Percentiles rank a stretch among this genome's conserved stretches.
These are phyloP conservation scores for Leccinum longicurvipes DNA, from an alignment of 768 basidiomycete genomes.

Conservation along the genomic window DNA sequence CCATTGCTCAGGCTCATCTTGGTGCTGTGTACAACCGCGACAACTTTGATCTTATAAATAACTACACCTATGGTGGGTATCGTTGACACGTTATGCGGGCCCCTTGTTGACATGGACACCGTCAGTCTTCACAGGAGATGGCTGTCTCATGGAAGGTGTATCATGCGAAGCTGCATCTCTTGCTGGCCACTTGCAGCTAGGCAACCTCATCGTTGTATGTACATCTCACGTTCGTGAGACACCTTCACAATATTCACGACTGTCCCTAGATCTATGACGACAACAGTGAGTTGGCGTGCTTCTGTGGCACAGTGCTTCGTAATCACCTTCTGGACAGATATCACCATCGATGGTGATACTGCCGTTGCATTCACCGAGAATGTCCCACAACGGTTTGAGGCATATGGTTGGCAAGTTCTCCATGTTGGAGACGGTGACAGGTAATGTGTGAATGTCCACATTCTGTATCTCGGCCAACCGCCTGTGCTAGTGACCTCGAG, in stretches of 20 bases:
- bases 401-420: constrained; percentile 95
- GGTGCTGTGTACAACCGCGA: constrained; percentile 89
- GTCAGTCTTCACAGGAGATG: constrained; percentile 87
- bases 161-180: constrained; percentile 89
- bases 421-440: constrained; percentile 76
- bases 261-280: constrained; percentile 80
- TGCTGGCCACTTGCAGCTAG: constrained; percentile 90
- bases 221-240: constrained; percentile 11
- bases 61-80: constrained; percentile 80
- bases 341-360: constrained; percentile 95
- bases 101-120: constrained; percentile 5
- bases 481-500: constrained; percentile 60
- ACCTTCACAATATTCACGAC: constrained; percentile 16
- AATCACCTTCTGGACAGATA: constrained; percentile 50
- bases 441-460: constrained; percentile 37
- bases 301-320: constrained; percentile 2
- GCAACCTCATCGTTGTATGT: constrained; percentile 87
- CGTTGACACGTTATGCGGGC: background rate
- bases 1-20: constrained; percentile 89
- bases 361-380: constrained; percentile 92
- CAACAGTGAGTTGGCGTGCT: constrained; percentile 62
- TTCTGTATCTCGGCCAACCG: constrained; percentile 10
- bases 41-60: constrained; percentile 75
- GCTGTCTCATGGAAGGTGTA: constrained; percentile 96
- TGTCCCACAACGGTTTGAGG: constrained; percentile 79